A percentile compares a stretch with the other conserved stretches of the same genome.
These are phyloP conservation scores for Dentipellis sp. DNA, from an alignment of 768 basidiomycete species.

Conservation along the genomic window DNA sequence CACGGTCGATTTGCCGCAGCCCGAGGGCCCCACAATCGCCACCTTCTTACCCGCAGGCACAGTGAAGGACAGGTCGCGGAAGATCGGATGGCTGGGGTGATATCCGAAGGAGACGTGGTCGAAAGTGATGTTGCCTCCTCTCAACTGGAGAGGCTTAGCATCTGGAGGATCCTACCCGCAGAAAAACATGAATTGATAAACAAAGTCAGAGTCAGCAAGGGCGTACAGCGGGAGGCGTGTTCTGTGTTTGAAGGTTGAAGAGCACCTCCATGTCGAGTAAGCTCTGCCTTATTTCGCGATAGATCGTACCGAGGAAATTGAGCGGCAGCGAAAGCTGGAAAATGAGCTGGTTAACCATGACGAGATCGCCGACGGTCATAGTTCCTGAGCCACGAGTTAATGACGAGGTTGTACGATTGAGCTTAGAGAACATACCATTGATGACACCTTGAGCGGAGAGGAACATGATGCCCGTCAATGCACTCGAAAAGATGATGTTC, in stretches of 20 bases:
- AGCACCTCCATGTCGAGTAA: conserved; percentile 95
- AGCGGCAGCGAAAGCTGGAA: conserved; percentile 95
- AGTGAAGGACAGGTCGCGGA: conserved; percentile 77
- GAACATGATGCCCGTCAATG: conserved; percentile 92
- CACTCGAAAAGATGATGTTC: conserved; percentile 91
- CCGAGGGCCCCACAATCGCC: conserved; percentile 94
- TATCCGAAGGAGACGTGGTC: conserved; percentile 90
- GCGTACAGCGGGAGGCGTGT: conserved; percentile 62
- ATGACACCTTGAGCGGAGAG: conserved; percentile 91
- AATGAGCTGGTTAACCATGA: conserved; percentile 98
- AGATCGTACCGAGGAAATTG: conserved; percentile 95
- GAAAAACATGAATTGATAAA: too few relatives aligned
- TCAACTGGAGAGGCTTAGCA: conserved; percentile 59
- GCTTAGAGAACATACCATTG: conserved; percentile 51
- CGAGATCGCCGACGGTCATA: conserved; percentile 97
- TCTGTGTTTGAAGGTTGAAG: conserved; percentile 81
- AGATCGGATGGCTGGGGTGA: conserved; percentile 87
- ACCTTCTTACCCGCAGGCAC: conserved; percentile 96
- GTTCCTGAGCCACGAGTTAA: conserved; percentile 94
- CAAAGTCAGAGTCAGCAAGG: too few relatives aligned
- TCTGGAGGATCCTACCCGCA: conserved; percentile 59
- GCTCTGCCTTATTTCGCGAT: conserved; percentile 93
- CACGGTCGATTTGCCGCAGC: conserved; percentile 96
- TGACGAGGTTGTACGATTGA: conserved; percentile 29
- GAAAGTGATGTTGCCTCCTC: conserved; percentile 85